Percentiles rank a stretch among this genome's conserved stretches.
These are phyloP conservation scores for Phytopythium chamaehyphon DNA, from an alignment of 352 stramenopile genomes.

Conservation along the genomic window DNA sequence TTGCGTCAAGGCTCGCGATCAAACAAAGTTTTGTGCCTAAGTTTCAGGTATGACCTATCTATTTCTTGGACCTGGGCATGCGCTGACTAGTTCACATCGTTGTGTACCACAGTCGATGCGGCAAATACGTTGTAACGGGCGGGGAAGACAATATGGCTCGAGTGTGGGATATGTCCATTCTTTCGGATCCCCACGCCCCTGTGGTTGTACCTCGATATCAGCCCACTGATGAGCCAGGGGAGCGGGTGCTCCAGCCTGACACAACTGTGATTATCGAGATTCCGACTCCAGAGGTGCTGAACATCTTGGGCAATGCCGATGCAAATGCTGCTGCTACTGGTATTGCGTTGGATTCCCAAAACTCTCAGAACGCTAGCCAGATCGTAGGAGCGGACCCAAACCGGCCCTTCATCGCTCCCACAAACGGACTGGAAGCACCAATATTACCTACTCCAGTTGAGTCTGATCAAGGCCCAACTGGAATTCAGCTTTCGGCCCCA, in stretches of 20 bases:
- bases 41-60: conserved; percentile 30
- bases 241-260: conserved; percentile 6
- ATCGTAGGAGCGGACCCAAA: too few species aligned
- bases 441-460: too few species aligned
- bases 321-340: not conserved
- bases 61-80: not conserved
- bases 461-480: too few species aligned
- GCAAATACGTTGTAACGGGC: conserved; percentile 89
- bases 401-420: too few species aligned
- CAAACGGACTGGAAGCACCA: too few species aligned
- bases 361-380: too few species aligned
- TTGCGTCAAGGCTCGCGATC: conserved; percentile 45
- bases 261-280: conserved; percentile 1
- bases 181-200: conserved; percentile 38
- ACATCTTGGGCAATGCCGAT: not conserved
- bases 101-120: conserved; percentile 59
- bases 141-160: conserved; percentile 91
- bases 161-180: conserved; percentile 85
- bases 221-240: conserved; percentile 32
- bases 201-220: conserved; percentile 48
- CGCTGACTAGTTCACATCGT: not conserved
- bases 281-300: too few species aligned
- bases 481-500: not conserved
- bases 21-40: conserved; percentile 71
- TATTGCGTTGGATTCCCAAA: too few species aligned